Percentiles rank a stretch among this genome's conserved stretches.
These are phyloP conservation scores for Coix lacrymajobi DNA, from an alignment of 176 grass and related monocot genomes.

Conservation along the genomic window DNA sequence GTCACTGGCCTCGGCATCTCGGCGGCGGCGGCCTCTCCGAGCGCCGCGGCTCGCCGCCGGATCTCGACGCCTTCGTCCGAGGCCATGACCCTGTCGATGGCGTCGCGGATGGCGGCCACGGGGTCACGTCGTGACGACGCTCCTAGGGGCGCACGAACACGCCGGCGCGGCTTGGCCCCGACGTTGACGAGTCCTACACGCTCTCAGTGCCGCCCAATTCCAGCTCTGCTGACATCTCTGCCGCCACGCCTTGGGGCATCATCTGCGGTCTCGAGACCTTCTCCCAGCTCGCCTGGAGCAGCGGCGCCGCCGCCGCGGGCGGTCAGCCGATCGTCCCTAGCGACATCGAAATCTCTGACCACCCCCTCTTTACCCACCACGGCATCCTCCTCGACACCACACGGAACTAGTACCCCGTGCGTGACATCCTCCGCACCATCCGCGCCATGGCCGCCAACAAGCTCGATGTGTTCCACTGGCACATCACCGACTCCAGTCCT, in stretches of 20 bases:
- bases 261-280: slow-evolving; percentile 88
- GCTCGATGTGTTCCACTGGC: slow-evolving; percentile 94
- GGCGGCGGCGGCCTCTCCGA: no score
- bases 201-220: slow-evolving; percentile 44
- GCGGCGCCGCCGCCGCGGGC: not conserved
- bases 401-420: slow-evolving; percentile 68
- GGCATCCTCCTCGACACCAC: slow-evolving; percentile 80
- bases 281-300: slow-evolving; percentile 58
- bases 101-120: no score
- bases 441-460: slow-evolving; percentile 89
- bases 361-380: slow-evolving; percentile 62
- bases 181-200: slow-evolving; percentile 76
- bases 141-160: no score
- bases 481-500: slow-evolving; percentile 92
- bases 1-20: slow-evolving; percentile 41
- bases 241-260: slow-evolving; percentile 67
- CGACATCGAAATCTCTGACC: slow-evolving; percentile 64
- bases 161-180: slow-evolving; percentile 54
- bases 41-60: no score
- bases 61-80: no score
- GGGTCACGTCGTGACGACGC: no score
- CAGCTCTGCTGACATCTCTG: slow-evolving; percentile 44
- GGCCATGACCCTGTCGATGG: no score
- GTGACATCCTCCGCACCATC: slow-evolving; percentile 66
- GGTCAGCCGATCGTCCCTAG: slow-evolving; percentile 33